phyloP scores from a whole-genome alignment of 371 early-diverging fungal genomes.

The Mortierella sp. region DNA sequence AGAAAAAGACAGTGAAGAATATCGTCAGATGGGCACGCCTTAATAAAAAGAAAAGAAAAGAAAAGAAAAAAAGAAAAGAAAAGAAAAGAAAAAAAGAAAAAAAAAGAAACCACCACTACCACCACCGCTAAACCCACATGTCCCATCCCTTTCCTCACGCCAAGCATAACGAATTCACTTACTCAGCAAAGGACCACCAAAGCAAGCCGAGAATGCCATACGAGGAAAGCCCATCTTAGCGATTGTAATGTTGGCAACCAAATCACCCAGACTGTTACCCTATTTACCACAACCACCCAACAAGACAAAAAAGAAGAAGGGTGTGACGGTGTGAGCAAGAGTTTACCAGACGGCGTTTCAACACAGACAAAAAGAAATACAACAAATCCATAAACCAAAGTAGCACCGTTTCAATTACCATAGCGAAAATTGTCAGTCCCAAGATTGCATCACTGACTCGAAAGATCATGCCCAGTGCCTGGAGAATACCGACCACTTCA shows the following conservation, averaged over 20 bases:
- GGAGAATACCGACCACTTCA: constrained; percentile 85
- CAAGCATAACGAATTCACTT: constrained; percentile 33
- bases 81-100: not conserved
- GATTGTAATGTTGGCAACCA: constrained; percentile 86
- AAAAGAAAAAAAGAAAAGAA: not conserved
- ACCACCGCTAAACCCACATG: not conserved
- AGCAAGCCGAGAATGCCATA: constrained; percentile 90
- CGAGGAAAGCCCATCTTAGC: constrained; percentile 85
- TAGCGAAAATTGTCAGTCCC: constrained; percentile 85
- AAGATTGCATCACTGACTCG: constrained; percentile 83
- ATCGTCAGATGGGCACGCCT: not conserved
- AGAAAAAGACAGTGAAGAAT: not conserved
- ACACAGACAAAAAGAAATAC: not conserved
- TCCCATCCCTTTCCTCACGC: not conserved
- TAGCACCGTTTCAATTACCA: constrained; percentile 66
- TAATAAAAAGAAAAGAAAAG: not conserved
- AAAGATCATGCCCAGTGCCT: constrained; percentile 79
- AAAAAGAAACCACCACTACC: not conserved
- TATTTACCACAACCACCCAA: constrained; percentile 40
- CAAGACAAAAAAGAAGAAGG: too few relatives aligned
- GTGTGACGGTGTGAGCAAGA: too few relatives aligned
- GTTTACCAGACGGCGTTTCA: too few relatives aligned
- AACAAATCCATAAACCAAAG: not conserved
- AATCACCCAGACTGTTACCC: constrained; percentile 89
- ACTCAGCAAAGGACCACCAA: constrained; percentile 88